Base-by-base conservation (phyloP, 1,139 yeast species). In the Sugiyamaella castrensis region DNA sequence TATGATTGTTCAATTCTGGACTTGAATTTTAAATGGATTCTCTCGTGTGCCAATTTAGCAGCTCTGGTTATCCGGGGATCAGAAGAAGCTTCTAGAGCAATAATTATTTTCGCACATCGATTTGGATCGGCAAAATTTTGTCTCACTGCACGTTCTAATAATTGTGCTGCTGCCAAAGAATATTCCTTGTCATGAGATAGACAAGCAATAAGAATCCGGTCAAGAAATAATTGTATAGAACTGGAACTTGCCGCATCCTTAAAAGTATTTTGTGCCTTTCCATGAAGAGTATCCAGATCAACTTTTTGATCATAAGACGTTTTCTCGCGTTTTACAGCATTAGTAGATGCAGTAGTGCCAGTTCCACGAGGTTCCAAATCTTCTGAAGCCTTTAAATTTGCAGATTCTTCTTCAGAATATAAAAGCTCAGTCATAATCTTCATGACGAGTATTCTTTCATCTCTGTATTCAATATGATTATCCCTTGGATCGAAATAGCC, bases 1-100 rank as follows among this genome's bases (percentile, higher is more conserved):
- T 85, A 81, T 50, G 82, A 75, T 1, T 82, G 70, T 49, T 84
- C 89, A 27, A 85, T 76, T 59, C 88, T 70, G 1, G 88, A 79
- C 60, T 85, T 91, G 60, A 85, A 81, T 54, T 81, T 84, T 16
- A 77, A 82, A 57, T 76, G 80, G 8, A 87, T 62, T 4, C 75
- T 78, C 27, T 62, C 62, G 57, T 85, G 85, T 50, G 85, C 68
- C 1, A 72, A 74, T 1, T 69, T 54, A 0, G 91, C 87, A 8
- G 75, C 66, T 1, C 64, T 64, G 33, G 75, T 69, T 27, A 84
- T 71, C n/a, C 66, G 64, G 1, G 61, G 61, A 27, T 71, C 67
- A 0, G 71, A 65, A 1, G 88, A 80, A 0, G 87, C 74, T 53
- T 82, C 81, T 37, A 88, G 68, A 0, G 92, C 92, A 49, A 87